Evolutionary conservation across 305 asterid species (phyloP), one percentile per base, ranked within the genome.

Genomic region (Salvia sclarea): DNA sequence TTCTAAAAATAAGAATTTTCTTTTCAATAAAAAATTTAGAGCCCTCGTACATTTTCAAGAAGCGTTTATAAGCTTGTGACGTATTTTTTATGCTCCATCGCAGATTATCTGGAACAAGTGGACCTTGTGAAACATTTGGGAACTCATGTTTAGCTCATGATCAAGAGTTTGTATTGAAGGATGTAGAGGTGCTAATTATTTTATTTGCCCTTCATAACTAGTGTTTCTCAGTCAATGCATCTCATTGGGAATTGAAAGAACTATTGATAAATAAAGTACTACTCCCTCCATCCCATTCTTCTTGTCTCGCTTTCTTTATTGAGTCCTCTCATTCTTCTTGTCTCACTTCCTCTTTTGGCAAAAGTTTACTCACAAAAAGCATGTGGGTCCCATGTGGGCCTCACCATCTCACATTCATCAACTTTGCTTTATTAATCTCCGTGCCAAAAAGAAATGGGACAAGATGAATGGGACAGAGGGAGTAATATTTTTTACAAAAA

Each of bases 91-190:
- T 44, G 61, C 21, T 67, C 25, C 35, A 8, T 58, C 18, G 33
- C 71, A 94, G 99, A 81, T 85, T 94, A 80, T 80, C 79, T 13
- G 99, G 99, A 71, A 82, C 85, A 41, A 94, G 97, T 77, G 98
- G 99, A 47, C 91, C 93, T 38, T 87, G 95, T 67, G 99, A 94
- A 72, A 94, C 99, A 74, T 94, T 87, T 78, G 99, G 99, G 61
- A 94, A 86, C 84, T 54, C 75, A 43, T 87, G 97, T 69, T 81
- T 94, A 82, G 98, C 98, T 63, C 88, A 89, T 81, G 89, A 91
- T 55, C 79, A 83, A 41, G 97, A 87, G 71, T 94, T 94, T 75
- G 90, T 87, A 56, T 37, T 85, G 68, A 91, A 79, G 88, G 83
- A 89, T 75, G 93, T 94, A 28, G 99, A 94, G 99, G 99, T 89